Evolutionary conservation across 306 rosid species (phyloP).

Genomic region (Trichosanthes truncata): DNA sequence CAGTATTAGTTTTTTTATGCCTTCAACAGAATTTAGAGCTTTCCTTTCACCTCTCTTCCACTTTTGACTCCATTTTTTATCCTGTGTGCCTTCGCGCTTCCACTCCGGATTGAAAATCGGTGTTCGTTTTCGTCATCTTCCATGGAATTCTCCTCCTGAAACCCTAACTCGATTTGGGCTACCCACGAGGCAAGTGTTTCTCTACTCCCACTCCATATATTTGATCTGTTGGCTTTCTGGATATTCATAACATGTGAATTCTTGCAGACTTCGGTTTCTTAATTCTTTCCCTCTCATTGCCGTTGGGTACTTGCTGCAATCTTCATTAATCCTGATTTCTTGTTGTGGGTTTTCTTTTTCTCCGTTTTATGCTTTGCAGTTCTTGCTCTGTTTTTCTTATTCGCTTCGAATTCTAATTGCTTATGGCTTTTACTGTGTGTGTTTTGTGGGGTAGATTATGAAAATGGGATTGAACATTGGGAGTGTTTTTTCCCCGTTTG

Average conservation of each 20-base stretch:
- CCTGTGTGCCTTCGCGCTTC: background rate
- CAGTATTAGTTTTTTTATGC: background rate
- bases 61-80: background rate
- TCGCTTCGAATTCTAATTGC: slow-evolving; percentile 6
- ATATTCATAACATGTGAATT: background rate
- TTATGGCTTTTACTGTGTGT: background rate
- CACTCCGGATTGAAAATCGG: background rate
- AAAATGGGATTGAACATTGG: background rate
- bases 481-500: background rate
- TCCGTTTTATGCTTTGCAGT: background rate
- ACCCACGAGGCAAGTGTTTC: background rate
- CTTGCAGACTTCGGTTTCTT: background rate
- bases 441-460: background rate
- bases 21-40: background rate
- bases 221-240: background rate
- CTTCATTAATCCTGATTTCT: background rate
- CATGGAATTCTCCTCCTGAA: background rate
- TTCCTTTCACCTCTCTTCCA: background rate
- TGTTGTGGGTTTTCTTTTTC: background rate
- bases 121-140: background rate
- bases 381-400: slow-evolving; percentile 9
- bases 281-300: background rate
- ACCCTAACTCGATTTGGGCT: background rate
- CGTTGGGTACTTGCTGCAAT: background rate
- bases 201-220: background rate